Conservation (phyloP, 176 grass and related monocot species). For the Musa itinerans region DNA sequence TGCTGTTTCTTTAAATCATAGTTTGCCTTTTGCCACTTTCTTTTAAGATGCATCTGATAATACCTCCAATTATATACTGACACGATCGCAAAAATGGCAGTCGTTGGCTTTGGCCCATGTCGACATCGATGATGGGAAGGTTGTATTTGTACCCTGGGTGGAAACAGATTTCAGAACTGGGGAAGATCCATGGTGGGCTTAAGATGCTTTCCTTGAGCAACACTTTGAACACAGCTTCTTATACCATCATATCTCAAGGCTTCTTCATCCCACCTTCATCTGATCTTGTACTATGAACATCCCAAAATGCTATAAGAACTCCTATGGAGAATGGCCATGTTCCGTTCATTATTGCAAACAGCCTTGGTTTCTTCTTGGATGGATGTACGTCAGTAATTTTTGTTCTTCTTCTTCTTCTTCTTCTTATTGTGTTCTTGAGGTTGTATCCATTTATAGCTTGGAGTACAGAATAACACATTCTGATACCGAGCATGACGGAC, state of each 20-base stretch:
- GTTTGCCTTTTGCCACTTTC: background rate
- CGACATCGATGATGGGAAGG: conserved; percentile 83
- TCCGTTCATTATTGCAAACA: background rate
- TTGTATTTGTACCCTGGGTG: conserved; percentile 71
- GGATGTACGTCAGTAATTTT: too few species aligned
- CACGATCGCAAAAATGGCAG: conserved; percentile 28
- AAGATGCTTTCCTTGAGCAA: conserved; percentile 3
- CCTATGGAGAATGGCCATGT: background rate
- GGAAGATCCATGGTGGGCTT: conserved; percentile 77
- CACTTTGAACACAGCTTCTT: background rate
- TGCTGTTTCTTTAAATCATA: background rate
- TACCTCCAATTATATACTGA: background rate
- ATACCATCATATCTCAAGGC: background rate
- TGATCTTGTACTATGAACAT: background rate
- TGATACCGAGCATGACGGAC: too few species aligned
- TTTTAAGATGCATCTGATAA: background rate
- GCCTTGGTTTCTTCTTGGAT: background rate
- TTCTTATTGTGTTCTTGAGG: too few species aligned
- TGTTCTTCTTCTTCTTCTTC: too few species aligned
- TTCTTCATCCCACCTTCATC: background rate
- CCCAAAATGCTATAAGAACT: background rate
- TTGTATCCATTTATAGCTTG: too few species aligned
- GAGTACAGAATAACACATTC: too few species aligned
- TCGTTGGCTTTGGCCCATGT: conserved; percentile 75
- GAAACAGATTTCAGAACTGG: conserved; percentile 96